Conservation (phyloP, 176 grass and related monocot genomes). For the Phoenix dactylifera region DNA sequence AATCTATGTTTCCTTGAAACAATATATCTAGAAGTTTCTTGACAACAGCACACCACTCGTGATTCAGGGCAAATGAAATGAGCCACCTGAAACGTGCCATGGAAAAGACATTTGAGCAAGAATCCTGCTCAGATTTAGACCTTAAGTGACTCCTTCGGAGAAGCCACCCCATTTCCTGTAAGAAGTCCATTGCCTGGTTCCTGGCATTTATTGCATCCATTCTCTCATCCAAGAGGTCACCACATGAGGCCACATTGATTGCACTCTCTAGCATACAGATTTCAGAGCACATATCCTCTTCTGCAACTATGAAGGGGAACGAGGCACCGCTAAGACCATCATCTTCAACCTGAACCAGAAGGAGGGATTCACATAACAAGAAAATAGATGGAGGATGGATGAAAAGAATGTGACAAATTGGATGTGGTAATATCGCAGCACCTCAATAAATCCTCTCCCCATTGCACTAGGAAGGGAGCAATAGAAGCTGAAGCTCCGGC, state of each 20-base stretch:
- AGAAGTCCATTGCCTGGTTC: constrained; percentile 28
- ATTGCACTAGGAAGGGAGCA: constrained; percentile 59
- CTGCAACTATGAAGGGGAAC: constrained; percentile 70
- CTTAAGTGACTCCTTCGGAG: constrained; percentile 34
- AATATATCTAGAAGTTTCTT: constrained; percentile 54
- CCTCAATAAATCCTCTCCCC: constrained; percentile 93
- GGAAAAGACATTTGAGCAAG: constrained; percentile 20
- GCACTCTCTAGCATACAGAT: constrained; percentile 45
- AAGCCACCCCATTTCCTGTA: constrained; percentile 63
- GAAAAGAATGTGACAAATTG: constrained; percentile 4
- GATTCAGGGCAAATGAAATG: constrained; percentile 39
- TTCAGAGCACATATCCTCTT: constrained; percentile 54
- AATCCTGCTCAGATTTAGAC: constrained; percentile 21
- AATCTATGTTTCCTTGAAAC: constrained; percentile 37
- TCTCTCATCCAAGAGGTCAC: background rate
- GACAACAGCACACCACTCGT: constrained; percentile 51
- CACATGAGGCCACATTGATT: constrained; percentile 27
- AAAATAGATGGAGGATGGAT: constrained; percentile 25
- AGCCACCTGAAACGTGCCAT: constrained; percentile 38
- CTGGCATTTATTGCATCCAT: constrained; percentile 9
- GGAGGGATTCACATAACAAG: background rate
- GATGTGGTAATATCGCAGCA: constrained; percentile 2
- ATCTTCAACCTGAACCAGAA: constrained; percentile 39
- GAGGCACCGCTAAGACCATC: constrained; percentile 51
- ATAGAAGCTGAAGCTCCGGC: constrained; percentile 59